Conservation (phyloP, 352 stramenopile genomes). For the Globisporangium iwayamae region DNA sequence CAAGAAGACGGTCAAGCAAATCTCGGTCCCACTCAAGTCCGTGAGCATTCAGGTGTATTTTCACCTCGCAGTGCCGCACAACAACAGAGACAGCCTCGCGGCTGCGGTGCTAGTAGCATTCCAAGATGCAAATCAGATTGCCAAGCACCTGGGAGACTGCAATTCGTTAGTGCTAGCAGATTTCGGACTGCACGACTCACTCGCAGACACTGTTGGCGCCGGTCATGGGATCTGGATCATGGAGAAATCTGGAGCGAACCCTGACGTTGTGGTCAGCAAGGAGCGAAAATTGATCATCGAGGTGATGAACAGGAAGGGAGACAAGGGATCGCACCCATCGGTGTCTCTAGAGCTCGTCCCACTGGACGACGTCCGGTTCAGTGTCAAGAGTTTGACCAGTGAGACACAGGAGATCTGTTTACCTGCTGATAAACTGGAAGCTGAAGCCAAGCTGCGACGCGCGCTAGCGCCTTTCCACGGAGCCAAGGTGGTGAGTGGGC, state of each 20-base stretch:
- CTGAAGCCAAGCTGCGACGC: conserved; percentile 44
- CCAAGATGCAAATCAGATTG: conserved; percentile 27
- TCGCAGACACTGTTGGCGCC: conserved; percentile 7
- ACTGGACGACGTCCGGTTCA: conserved; percentile 46
- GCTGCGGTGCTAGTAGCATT: conserved; percentile 28
- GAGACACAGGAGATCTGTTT: conserved; percentile 42
- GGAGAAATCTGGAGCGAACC: conserved; percentile 7
- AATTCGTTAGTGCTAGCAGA: conserved; percentile 17
- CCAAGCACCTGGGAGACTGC: conserved; percentile 22
- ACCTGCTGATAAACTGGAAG: conserved; percentile 32
- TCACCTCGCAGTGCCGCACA: conserved; percentile 34
- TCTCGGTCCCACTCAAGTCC: conserved; percentile 16
- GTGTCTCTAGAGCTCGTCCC: conserved; percentile 38
- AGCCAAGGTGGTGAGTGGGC: conserved; percentile 22
- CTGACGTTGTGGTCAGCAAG: neutral
- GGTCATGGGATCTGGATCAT: conserved; percentile 22
- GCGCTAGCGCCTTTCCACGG: conserved; percentile 31
- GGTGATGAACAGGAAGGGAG: conserved; percentile 25
- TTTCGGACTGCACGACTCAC: neutral
- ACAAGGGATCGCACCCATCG: conserved; percentile 22
- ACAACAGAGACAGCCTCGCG: conserved; percentile 35
- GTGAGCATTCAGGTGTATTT: conserved; percentile 36
- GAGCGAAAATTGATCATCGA: conserved; percentile 21
- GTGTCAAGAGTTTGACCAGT: conserved; percentile 26
- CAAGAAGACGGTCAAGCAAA: conserved; percentile 4